Evolutionary conservation across 1,284 basidiomycete genomes (phyloP).

Genomic region (Tylopilus orsonianus): DNA sequence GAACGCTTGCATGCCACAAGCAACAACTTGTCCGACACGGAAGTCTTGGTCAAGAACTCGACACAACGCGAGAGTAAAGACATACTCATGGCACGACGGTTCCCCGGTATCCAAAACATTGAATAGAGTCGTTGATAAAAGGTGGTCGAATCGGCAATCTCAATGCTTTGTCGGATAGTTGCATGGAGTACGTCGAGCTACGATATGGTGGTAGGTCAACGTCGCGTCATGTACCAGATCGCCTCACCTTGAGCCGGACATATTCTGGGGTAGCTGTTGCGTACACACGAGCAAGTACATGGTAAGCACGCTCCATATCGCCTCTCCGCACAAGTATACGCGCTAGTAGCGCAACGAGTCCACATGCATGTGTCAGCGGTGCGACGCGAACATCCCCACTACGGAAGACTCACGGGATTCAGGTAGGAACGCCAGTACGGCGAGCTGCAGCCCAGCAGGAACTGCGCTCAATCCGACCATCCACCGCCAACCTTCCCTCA

Average conservation of each 20-base stretch:
- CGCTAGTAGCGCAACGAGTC: too few relatives aligned
- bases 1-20: slow-evolving; percentile 78
- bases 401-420: slow-evolving; percentile 62
- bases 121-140: slow-evolving; percentile 55
- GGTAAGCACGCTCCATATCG: slow-evolving; percentile 46
- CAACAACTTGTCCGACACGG: slow-evolving; percentile 54
- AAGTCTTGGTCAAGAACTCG: not conserved
- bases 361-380: not conserved
- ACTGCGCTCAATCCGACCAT: slow-evolving; percentile 78
- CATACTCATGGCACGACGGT: slow-evolving; percentile 72
- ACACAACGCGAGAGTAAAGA: slow-evolving; percentile 18
- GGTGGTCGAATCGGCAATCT: slow-evolving; percentile 62
- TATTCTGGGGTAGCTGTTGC: slow-evolving; percentile 61
- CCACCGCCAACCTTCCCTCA: slow-evolving; percentile 74
- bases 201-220: not conserved
- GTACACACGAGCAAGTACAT: slow-evolving; percentile 66
- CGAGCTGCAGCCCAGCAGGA: slow-evolving; percentile 65
- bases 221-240: too few relatives aligned
- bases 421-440: slow-evolving; percentile 65
- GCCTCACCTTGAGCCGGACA: slow-evolving; percentile 63
- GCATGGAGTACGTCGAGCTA: slow-evolving; percentile 60
- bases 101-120: slow-evolving; percentile 56
- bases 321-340: slow-evolving; percentile 68
- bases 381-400: too few relatives aligned
- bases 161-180: slow-evolving; percentile 63